phyloP scores from a whole-genome alignment of 352 stramenopile species.

The Nothophytophthora sp. region DNA sequence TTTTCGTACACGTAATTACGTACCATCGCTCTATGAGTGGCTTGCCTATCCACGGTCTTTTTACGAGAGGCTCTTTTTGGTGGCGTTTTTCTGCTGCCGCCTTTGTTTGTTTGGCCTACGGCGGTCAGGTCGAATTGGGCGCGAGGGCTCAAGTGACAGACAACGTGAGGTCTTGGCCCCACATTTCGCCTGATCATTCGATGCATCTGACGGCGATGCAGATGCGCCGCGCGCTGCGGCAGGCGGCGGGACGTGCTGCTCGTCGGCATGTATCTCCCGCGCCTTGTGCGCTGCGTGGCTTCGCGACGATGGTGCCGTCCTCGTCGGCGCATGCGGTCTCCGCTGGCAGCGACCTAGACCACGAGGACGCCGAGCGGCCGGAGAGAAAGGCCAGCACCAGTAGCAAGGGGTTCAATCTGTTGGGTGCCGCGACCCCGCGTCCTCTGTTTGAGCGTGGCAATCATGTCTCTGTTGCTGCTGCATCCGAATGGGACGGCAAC shows the following conservation, averaged over 20 bases:
- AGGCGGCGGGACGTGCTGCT: not conserved
- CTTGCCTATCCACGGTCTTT: no score
- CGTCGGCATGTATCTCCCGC: not conserved
- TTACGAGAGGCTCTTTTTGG: no score
- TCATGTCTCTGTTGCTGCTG: no score
- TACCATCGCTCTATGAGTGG: no score
- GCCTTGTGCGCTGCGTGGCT: conserved; percentile 1
- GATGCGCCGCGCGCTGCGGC: conserved; percentile 21
- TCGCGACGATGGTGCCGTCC: conserved; percentile 4
- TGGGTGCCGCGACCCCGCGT: conserved; percentile 2
- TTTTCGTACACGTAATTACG: no score
- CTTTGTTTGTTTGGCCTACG: not conserved
- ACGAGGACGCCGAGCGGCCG: not conserved
- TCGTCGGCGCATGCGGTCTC: conserved; percentile 1
- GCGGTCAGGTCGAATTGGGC: no score
- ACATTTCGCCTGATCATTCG: conserved; percentile 17
- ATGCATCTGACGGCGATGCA: conserved; percentile 22
- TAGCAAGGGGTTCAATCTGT: conserved; percentile 26
- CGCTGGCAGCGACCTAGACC: not conserved
- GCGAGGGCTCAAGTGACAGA: no score
- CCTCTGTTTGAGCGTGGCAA: no score
- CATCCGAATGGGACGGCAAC: not conserved
- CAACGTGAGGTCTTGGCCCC: no score
- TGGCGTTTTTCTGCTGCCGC: not conserved
- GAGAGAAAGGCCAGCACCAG: conserved; percentile 10